phyloP scores from a whole-genome alignment of 2,329 filamentous ascomycete genomes.

The Lasiodiplodia gonubiensis region DNA sequence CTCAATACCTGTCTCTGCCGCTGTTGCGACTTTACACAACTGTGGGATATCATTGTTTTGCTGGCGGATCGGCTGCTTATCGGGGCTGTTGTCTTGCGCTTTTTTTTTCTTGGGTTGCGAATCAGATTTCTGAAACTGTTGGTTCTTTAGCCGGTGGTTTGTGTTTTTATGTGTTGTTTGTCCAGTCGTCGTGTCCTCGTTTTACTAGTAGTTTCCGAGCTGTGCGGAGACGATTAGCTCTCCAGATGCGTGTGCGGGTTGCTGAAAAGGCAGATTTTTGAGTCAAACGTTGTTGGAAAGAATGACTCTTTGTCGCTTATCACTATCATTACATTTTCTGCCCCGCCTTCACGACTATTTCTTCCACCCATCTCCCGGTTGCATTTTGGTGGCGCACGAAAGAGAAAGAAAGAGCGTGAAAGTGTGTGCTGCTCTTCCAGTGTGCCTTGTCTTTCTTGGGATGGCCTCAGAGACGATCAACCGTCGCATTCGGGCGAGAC shows the following conservation, averaged over 20 bases:
- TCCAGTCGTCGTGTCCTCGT: background rate
- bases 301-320: background rate
- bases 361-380: background rate
- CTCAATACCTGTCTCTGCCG: background rate
- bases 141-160: background rate
- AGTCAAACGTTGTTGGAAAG: background rate
- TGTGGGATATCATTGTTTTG: slow-evolving; percentile 51
- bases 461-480: too few relatives aligned
- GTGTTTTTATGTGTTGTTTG: background rate
- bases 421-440: background rate
- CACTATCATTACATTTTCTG: background rate
- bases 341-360: too few relatives aligned
- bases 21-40: background rate
- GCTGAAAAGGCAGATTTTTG: background rate
- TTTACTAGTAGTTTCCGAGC: background rate
- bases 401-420: background rate
- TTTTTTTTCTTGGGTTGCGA: slow-evolving; percentile 53
- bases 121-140: background rate
- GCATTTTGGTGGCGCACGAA: background rate
- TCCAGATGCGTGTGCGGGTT: background rate
- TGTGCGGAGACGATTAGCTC: background rate
- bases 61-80: slow-evolving; percentile 69
- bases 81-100: slow-evolving; percentile 28
- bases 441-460: background rate
- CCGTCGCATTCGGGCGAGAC: too few relatives aligned